phyloP scores from a whole-genome alignment of 768 basidiomycete species.

The Leucocoprinus birnbaumii region DNA sequence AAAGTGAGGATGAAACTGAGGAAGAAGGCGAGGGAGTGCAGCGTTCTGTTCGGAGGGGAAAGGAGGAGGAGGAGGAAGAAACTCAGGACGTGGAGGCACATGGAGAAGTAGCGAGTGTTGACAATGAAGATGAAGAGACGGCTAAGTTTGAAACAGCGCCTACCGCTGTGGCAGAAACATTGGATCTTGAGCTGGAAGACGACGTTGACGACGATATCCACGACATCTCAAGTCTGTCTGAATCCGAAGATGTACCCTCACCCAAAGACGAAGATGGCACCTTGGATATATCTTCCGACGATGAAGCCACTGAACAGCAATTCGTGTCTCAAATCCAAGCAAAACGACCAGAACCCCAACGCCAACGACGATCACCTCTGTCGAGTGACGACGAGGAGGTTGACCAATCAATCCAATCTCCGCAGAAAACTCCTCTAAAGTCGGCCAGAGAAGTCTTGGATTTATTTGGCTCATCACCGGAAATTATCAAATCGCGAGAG shows the following conservation, averaged over 20 bases:
- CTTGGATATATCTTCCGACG: slow-evolving; percentile 21
- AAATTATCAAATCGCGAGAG: too few relatives aligned
- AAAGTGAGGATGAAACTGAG: slow-evolving; percentile 11
- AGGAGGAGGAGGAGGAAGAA: slow-evolving; percentile 2
- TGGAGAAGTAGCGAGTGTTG: neutral
- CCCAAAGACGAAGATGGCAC: slow-evolving; percentile 26
- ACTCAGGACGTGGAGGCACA: neutral
- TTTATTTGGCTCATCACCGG: neutral
- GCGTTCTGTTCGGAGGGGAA: neutral
- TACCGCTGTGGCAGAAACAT: neutral
- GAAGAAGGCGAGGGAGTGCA: neutral
- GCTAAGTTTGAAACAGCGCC: slow-evolving; percentile 6
- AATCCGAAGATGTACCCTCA: slow-evolving; percentile 16
- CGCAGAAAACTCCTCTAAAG: neutral
- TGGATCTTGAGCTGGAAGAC: neutral
- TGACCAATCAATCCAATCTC: slow-evolving; percentile 1
- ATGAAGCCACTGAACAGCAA: slow-evolving; percentile 6
- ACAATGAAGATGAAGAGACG: neutral
- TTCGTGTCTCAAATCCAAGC: neutral
- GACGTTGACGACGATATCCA: neutral
- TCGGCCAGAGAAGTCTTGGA: neutral
- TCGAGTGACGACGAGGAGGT: neutral
- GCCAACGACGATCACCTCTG: slow-evolving; percentile 6
- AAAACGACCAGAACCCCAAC: neutral
- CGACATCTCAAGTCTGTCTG: neutral